Conservation (phyloP, 1,284 basidiomycete genomes). For the Ganoderma multipileum region DNA sequence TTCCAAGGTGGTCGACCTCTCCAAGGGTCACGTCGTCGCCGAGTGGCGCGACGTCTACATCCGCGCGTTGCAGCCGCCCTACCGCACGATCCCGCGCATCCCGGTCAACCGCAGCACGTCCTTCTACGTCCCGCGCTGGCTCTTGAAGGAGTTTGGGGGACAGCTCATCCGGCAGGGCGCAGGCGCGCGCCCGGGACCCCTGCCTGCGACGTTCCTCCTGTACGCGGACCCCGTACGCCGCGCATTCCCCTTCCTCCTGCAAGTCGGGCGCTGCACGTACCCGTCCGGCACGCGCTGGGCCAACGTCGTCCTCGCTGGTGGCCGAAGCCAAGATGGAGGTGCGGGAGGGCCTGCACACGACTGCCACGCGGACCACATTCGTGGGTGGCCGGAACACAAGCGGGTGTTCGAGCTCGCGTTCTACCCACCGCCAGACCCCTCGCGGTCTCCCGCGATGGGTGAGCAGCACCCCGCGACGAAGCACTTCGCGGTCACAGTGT, state of each 20-base stretch:
- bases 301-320: not conserved
- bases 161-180: not conserved
- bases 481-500: not conserved
- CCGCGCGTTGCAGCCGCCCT: not conserved
- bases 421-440: not conserved
- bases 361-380: constrained; percentile 1
- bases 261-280: not conserved
- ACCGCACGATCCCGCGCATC: constrained; percentile 1
- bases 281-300: not conserved
- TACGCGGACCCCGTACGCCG: not conserved
- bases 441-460: not conserved
- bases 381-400: not conserved
- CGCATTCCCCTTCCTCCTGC: not conserved
- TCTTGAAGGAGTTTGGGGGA: not conserved
- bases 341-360: not conserved
- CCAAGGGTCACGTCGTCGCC: not conserved
- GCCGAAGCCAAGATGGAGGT: not conserved
- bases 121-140: constrained; percentile 4
- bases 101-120: constrained; percentile 4
- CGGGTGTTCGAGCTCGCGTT: not conserved
- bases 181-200: not conserved
- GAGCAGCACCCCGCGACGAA: not conserved
- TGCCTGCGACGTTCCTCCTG: constrained; percentile 1
- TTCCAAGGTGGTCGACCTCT: not conserved
- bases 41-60: constrained; percentile 1